Evolutionary conservation across 1,284 basidiomycete genomes (phyloP), one percentile per base, ranked within the genome.

Genomic region (Ceratobasidium sp.): DNA sequence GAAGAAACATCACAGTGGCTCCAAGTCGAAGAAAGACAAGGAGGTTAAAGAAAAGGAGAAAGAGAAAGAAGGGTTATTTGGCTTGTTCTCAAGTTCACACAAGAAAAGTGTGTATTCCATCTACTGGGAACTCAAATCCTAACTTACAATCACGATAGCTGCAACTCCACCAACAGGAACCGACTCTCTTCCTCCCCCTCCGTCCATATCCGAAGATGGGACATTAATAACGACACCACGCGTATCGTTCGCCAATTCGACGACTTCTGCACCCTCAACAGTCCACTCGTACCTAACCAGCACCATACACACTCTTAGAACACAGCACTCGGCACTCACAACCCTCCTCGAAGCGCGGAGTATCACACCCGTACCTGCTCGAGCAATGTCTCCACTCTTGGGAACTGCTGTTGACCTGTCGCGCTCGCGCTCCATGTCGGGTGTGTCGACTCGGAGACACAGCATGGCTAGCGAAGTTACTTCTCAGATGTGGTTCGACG

Each of bases 11-110:
- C 39, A 50, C 23, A 36, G 41, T 13, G 11, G 33, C 11, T 19
- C 29, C 46, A 56, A 53, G 42, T 14, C 42, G n/a, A 56, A 64
- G 44, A 66, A 69, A 59, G 60, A 69, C n/a, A 73, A 75, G 52
- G 71, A 75, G 53, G 75, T 73, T 16, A 70, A 75, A 58, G 71
- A 72, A 39, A 50, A 74, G 52, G 54, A 64, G 21, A 49, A 71
- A 62, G 70, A 72, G 21, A 60, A 70, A 46, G 69, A 70, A 44
- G 66, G 57, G 19, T 27, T 64, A 5, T 69, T 70, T 46, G 56
- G 49, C 13, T 33, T 69, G 23, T 69, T 70, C 44, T 71, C 33
- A 11, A 11, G 33, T 11, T 36, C 69, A 52, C 71, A 68, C 47
- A 71, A 69, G 19, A 69, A 67, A 41, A 44, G 69, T 69, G 52